Base-by-base conservation (phyloP, 306 rosid genomes). In the Sechiopsis laciniata region DNA sequence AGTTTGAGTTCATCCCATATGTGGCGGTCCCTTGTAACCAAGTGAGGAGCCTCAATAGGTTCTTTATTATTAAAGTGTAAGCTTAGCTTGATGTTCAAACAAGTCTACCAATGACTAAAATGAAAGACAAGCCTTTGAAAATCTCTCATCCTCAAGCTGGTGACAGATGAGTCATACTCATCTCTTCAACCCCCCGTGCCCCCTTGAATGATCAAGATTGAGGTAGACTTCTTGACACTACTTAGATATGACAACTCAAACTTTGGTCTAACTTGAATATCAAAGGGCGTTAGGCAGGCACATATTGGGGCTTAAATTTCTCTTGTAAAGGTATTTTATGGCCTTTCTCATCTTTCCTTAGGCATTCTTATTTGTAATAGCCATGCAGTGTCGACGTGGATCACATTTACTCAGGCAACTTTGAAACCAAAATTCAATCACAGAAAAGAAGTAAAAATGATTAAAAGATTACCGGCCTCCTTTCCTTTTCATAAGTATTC, bases 401-500 rank as follows among this genome's bases (percentile, higher is more conserved):
- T 29, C 19, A 29, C 20, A 61, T 29, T 29, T 26, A 29, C 67
- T 29, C 21, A 35, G 21, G 10, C 70, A 63, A 37, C 70, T 63
- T 37, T 8, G 8, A 8, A 16, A 63, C 22, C 70, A 63, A 35
- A 63, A 63, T 37, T 29, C 50, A 35, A 78, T 50, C 20, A 21
- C 21, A 42, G 8, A 22, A 42, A 73, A 22, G 57, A 51, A 63
- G 75, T 66, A 80, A 52, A 67, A 59, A 50, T 42, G 77, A 77
- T 37, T 54, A 76, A 82, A 77, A 76, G 75, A 71, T 21, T 94
- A 94, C 99, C 90, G 88, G 95, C 83, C 81, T 86, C 59, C 96
- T 91, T 79, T 94, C 97, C 32, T 52, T 78, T 79, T 94, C 99
- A 22, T 94, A 94, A 72, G 99, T 84, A 76, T 77, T 77, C 61